Evolutionary conservation across 2,329 filamentous ascomycete species (phyloP).

Genomic region (Cladosporium sp.): DNA sequence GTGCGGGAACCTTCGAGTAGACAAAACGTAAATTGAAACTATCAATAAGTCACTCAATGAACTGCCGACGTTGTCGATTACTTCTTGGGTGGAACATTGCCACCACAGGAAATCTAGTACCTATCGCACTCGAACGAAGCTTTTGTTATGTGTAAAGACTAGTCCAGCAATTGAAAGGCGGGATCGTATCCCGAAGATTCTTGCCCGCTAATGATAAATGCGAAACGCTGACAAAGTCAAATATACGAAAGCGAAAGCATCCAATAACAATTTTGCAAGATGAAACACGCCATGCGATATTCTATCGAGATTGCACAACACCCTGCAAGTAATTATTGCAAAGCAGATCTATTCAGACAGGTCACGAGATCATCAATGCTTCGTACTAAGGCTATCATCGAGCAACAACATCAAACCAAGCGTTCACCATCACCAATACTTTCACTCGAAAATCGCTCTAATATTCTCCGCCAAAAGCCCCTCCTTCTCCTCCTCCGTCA

Average conservation of each 20-base stretch:
- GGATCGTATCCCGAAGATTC: background rate
- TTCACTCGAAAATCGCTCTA: background rate
- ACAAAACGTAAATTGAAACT: background rate
- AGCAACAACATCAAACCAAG: background rate
- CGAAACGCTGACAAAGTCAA: background rate
- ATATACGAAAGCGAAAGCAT: background rate
- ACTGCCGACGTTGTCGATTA: background rate
- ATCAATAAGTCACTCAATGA: background rate
- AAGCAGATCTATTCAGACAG: background rate
- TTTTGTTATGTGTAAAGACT: background rate
- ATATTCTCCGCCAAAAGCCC: constrained; percentile 15
- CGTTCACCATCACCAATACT: background rate
- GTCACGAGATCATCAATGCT: background rate
- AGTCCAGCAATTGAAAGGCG: background rate
- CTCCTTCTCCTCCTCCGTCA: constrained; percentile 18
- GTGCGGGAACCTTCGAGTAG: background rate
- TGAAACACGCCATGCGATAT: background rate
- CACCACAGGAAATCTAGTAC: background rate
- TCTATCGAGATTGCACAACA: background rate
- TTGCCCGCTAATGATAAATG: background rate
- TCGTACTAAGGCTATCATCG: background rate
- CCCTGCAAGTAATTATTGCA: background rate
- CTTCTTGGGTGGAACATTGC: background rate
- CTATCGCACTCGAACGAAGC: background rate
- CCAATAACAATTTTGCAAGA: background rate